Conservation (phyloP, 2,329 filamentous ascomycete species). For the Trichocomaceae sp. region DNA sequence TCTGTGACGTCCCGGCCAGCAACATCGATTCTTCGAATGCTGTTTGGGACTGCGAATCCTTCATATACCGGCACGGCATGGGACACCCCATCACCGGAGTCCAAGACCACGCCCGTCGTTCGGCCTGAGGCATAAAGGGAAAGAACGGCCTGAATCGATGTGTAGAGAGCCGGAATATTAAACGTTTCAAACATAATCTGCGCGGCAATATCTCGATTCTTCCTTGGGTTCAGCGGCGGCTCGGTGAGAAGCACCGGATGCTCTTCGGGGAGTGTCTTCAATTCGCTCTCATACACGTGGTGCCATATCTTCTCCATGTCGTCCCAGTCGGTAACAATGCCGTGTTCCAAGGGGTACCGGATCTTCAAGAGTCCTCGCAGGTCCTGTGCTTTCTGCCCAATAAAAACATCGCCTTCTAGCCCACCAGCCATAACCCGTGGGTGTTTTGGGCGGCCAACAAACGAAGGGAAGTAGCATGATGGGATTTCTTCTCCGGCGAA, state of each 20-base stretch:
- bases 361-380: constrained; percentile 92
- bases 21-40: constrained; percentile 91
- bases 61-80: constrained; percentile 97
- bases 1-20: constrained; percentile 95
- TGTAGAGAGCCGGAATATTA: constrained; percentile 94
- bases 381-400: constrained; percentile 85
- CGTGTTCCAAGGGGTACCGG: constrained; percentile 89
- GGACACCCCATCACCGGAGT: constrained; percentile 92
- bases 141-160: constrained; percentile 92
- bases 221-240: constrained; percentile 87
- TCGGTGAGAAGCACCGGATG: constrained; percentile 96
- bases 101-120: constrained; percentile 91
- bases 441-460: constrained; percentile 94
- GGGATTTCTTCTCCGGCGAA: constrained; percentile 95
- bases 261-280: constrained; percentile 97
- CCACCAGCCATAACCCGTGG: constrained; percentile 91
- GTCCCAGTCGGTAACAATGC: constrained; percentile 66
- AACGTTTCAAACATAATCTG: constrained; percentile 99
- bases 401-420: constrained; percentile 93
- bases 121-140: constrained; percentile 93
- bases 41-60: constrained; percentile 92
- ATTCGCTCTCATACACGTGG: constrained; percentile 89
- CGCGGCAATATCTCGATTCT: constrained; percentile 91
- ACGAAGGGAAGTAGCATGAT: constrained; percentile 96
- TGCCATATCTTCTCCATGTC: constrained; percentile 56